Percentiles rank a stretch among this genome's conserved stretches.
Conservation (phyloP, 2,329 filamentous ascomycete species). For the Exophiala sideris region DNA sequence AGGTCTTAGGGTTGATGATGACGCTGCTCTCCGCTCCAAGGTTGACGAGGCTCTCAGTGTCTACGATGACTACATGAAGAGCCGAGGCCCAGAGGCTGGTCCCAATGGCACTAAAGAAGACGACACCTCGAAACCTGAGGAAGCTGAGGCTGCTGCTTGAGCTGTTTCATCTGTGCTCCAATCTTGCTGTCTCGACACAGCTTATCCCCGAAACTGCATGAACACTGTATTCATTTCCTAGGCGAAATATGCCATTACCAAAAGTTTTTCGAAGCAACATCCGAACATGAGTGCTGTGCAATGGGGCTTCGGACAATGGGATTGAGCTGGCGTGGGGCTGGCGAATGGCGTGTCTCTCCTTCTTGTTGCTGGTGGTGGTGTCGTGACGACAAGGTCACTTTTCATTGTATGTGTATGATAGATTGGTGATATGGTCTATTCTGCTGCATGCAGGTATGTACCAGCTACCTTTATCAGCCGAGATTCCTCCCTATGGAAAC, state of each 20-base stretch:
- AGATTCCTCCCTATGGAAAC: slow-evolving; percentile 2
- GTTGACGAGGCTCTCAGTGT: slow-evolving; percentile 95
- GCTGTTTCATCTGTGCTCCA: not conserved
- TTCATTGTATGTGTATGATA: slow-evolving; percentile 24
- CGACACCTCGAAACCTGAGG: slow-evolving; percentile 23
- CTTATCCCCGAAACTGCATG: slow-evolving; percentile 17
- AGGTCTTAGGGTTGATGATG: slow-evolving; percentile 73
- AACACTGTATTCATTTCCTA: slow-evolving; percentile 18
- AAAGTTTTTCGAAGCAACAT: slow-evolving; percentile 23
- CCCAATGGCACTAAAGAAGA: slow-evolving; percentile 29
- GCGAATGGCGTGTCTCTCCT: slow-evolving; percentile 21
- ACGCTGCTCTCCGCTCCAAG: slow-evolving; percentile 84
- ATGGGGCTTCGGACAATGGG: slow-evolving; percentile 7
- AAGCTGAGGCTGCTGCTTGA: slow-evolving; percentile 25
- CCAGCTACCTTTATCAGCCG: slow-evolving; percentile 9
- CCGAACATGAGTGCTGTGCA: slow-evolving; percentile 11
- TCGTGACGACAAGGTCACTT: slow-evolving; percentile 13
- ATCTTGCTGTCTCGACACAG: slow-evolving; percentile 13
- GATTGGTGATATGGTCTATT: slow-evolving; percentile 19
- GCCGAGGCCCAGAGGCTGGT: slow-evolving; percentile 54
- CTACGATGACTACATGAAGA: slow-evolving; percentile 98
- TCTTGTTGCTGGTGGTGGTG: slow-evolving; percentile 15
- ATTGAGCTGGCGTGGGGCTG: slow-evolving; percentile 11
- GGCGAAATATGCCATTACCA: slow-evolving; percentile 21
- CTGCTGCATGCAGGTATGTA: slow-evolving; percentile 2